These are phyloP conservation scores for Butyriboletus loyo DNA, from an alignment of 768 basidiomycete genomes.

Conservation along the genomic window DNA sequence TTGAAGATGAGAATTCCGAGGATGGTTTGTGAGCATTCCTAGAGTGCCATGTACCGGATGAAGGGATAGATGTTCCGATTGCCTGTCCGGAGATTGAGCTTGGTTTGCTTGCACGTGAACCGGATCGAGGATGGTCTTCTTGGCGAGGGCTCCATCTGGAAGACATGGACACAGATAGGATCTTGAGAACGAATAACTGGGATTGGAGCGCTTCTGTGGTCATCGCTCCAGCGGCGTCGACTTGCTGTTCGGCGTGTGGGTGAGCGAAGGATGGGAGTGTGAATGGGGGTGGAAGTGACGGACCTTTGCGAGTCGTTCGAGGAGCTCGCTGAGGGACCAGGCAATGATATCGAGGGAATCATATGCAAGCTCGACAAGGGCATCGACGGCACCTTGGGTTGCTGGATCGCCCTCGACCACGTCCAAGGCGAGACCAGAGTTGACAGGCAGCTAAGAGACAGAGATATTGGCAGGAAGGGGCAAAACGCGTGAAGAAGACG, in stretches of 20 bases:
- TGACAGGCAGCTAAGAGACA: constrained; percentile 66
- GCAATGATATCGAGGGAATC: constrained; percentile 81
- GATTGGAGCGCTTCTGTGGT: constrained; percentile 79
- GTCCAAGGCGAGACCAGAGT: constrained; percentile 74
- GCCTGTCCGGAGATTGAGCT: constrained; percentile 31
- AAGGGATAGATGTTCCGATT: constrained; percentile 33
- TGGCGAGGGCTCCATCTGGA: constrained; percentile 63
- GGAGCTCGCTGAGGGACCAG: constrained; percentile 69
- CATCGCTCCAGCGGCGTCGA: constrained; percentile 47
- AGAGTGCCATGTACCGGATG: constrained; percentile 23
- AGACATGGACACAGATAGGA: constrained; percentile 73
- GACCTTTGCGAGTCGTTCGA: constrained; percentile 79
- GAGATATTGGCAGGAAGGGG: not conserved
- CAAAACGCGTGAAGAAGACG: constrained; percentile 12
- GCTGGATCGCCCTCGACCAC: constrained; percentile 74
- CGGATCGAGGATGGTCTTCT: constrained; percentile 38
- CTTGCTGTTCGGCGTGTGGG: constrained; percentile 41
- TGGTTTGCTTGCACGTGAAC: constrained; percentile 42
- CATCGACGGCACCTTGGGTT: constrained; percentile 71
- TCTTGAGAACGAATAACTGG: constrained; percentile 81
- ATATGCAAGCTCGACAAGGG: constrained; percentile 73
- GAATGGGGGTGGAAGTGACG: constrained; percentile 13
- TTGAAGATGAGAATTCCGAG: constrained; percentile 36
- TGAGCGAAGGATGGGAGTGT: constrained; percentile 7
- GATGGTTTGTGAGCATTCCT: constrained; percentile 38